Evolutionary conservation across 2,329 filamentous ascomycete genomes (phyloP), one percentile per base, ranked within the genome.

Genomic region (Colletotrichum ledebouriae): DNA sequence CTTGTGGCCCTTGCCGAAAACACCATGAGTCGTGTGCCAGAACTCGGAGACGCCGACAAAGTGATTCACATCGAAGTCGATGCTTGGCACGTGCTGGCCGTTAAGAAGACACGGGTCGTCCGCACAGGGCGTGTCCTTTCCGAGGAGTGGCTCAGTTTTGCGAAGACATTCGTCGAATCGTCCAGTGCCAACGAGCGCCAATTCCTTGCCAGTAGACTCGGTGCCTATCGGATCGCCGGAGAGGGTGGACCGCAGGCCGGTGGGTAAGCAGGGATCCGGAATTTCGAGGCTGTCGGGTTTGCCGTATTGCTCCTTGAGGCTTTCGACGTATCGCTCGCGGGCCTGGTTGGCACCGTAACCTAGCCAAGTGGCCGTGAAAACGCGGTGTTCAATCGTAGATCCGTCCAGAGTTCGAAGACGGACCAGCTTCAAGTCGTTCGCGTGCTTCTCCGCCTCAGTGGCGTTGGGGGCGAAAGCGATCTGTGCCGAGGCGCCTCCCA

Each of bases 41-140:
- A 97, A 99, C 77, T 99, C 96, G 1, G 95, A 98, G 3, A 99
- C 95, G 11, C 96, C 96, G 33, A 99, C 91, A 75, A 99, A 99
- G 78, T 98, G 97, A 74, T 99, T 99, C 41, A 98, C 90, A 70
- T 96, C 91, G 75, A 98, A 99, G 77, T 99, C 96, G 71, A 99
- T 98, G 3, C 94, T 93, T 1, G 96, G 96, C 1, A 96, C 94
- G 76, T 98, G 94, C 71, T 95, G 90, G 1, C 96, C 94, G 73
- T 98, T 93, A 44, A 99, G 84, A 39, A 99, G 83, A 78, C 96
- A 99, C 0, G 97, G 96, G 29, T 90, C 81, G 75, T 97, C 92
- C 4, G 87, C 81, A 76, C 96, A 99, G 1, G 92, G 89, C 60
- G 90, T 89, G 76, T 98, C 93, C 80, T 98, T 98, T 73, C 94